These are phyloP conservation scores for Ophiostoma quercus DNA, from an alignment of 2,329 filamentous ascomycete genomes.

Conservation along the genomic window DNA sequence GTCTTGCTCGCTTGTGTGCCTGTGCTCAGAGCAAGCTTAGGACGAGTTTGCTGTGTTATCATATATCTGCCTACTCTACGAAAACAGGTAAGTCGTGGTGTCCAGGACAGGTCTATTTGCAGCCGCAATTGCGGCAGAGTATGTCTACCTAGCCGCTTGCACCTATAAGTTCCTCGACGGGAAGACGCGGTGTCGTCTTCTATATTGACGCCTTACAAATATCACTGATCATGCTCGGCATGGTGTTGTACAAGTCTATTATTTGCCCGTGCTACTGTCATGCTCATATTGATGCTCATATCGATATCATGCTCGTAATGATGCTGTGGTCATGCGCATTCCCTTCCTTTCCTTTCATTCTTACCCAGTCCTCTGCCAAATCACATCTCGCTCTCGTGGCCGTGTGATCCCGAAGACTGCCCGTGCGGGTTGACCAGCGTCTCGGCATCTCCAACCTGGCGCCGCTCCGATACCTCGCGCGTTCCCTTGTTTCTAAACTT, in stretches of 20 bases:
- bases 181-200: background rate
- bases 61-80: no score
- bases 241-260: background rate
- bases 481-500: slow-evolving; percentile 51
- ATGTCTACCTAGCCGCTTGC: background rate
- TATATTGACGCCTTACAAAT: no score
- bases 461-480: slow-evolving; percentile 74
- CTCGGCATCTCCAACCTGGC: slow-evolving; percentile 85
- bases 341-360: no score
- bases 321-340: background rate
- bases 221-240: background rate
- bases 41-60: no score
- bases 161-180: no score
- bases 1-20: no score
- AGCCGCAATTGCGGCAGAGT: background rate
- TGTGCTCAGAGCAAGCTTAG: no score
- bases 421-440: slow-evolving; percentile 59
- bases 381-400: slow-evolving; percentile 37
- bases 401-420: slow-evolving; percentile 30
- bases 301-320: background rate
- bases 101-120: no score
- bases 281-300: background rate
- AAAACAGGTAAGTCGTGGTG: no score
- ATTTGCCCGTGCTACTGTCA: background rate
- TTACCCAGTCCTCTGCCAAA: background rate